phyloP scores from a whole-genome alignment of 2,329 filamentous ascomycete species.

The Cytospora piceicola region DNA sequence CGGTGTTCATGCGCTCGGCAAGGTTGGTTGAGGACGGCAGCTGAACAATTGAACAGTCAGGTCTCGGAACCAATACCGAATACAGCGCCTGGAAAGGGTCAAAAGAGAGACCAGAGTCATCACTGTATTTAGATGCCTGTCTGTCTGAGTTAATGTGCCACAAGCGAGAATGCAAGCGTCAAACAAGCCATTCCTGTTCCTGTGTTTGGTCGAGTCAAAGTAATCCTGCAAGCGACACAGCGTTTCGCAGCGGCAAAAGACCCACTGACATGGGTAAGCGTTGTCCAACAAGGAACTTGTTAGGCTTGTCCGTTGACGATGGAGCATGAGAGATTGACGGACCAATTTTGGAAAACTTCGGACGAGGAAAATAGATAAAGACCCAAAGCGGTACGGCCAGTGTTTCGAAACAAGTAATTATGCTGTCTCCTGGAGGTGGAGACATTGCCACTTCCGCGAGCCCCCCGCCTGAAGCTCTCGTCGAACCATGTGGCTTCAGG shows the following conservation, averaged over 20 bases:
- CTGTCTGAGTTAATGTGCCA: background rate
- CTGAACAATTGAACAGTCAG: background rate
- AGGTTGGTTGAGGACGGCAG: background rate
- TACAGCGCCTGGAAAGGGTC: background rate
- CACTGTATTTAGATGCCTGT: background rate
- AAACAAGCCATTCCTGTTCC: background rate
- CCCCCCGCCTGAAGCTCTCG: background rate
- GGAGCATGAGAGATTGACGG: background rate
- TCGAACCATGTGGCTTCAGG: background rate
- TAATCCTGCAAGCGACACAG: background rate
- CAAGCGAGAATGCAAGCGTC: background rate
- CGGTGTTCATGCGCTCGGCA: background rate
- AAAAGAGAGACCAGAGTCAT: background rate
- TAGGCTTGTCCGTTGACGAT: background rate
- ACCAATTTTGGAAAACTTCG: background rate
- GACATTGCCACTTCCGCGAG: background rate
- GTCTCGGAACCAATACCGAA: background rate
- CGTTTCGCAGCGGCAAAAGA: background rate
- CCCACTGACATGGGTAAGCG: background rate
- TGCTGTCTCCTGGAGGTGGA: background rate
- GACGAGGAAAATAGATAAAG: background rate
- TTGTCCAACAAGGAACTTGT: background rate
- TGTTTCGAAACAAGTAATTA: conserved; percentile 19
- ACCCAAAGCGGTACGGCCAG: background rate
- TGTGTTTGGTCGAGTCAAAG: background rate